Base-by-base conservation (phyloP, 257 asterid genomes). In the Voacanga thouarsii region DNA sequence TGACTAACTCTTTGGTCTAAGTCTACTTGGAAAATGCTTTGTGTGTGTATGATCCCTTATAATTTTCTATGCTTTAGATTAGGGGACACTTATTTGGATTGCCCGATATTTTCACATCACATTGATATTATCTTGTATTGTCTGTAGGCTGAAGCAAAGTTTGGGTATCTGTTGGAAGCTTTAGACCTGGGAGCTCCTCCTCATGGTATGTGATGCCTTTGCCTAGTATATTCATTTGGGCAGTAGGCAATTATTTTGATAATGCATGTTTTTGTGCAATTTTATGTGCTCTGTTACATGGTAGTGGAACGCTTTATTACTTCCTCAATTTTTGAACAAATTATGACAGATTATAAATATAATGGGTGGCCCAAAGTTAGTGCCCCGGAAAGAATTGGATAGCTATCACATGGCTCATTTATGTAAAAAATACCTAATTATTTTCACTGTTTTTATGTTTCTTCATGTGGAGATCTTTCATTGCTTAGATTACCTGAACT, bases 111-210 rank as follows among this genome's bases (percentile, higher is more conserved):
- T 41, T 41, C 1, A 21, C 1, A 41, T 67, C 7, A 68, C 53
- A 9, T 19, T 68, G 50, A 18, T 44, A n/a, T 14, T 18, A 5
- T 67, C 47, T 26, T 72, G 16, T 59, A 75, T 77, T 41, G 23
- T 23, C 11, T 75, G 86, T 89, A 95, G 98, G 98, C 98, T 78
- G 97, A 95, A 74, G 92, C 90, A 1, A 93, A 96, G 87, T 96
- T 96, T 84, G 97, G 98, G 59, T 93, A 96, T 85, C 94, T 96
- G 56, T 82, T 96, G 90, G 99, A 93, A 88, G 99, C 99, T 83
- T 84, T 96, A 79, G 98, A 93, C 89, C 87, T 92, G 97, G 98
- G 98, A 80, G 99, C 98, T 82, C 98, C 98, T 83, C 99, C 99
- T 39, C 99, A 96, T 73, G 99, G 99, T 95, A 91, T 50, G 77